Base-by-base conservation (phyloP, 345 rosid genomes). In the Corymbia maculata region DNA sequence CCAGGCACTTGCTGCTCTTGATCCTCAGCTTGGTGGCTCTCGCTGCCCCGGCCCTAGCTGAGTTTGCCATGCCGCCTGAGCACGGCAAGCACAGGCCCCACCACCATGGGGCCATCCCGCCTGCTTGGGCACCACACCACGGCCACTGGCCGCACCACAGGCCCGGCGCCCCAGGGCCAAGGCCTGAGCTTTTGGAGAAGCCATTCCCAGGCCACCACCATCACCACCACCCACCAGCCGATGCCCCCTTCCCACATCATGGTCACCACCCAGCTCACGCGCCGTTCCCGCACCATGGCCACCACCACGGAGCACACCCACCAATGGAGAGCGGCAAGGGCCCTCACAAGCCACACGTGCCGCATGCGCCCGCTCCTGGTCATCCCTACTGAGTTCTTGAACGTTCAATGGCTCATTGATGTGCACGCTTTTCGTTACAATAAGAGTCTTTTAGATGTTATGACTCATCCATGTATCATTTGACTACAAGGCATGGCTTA, bases 11-110 rank as follows among this genome's bases (percentile, higher is more conserved):
- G 86, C 55, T 89, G 57, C 17, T 86, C 8, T 57, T 90, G 86
- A 36, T 92, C 55, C 64, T 91, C 14, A 91, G 88, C 36, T 88
- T 87, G 24, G 88, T 86, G 86, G 90, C 70, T 80, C 53, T 87
- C 45, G 36, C 90, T 53, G 59, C 79, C 68, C 3, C 52, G 13
- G 21, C 42, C 79, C 42, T 30, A 66, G 87, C 75, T 7, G 79
- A 59, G 9, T 24, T 22, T 2, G 51, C 21, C 32, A 30, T 4
- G 12, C n/a, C n/a, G 7, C 52, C 52, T 24, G 61, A 55, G 42
- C 87, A 86, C 7, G 28, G 61, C 79, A 64, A 51, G 52, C 87
- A 45, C 22, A 5, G 0, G 51, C 52, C 79, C 11, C 51, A 26
- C 42, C 42, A 30, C 79, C 79, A 17, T 26, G 52, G 30, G 87